phyloP scores from a whole-genome alignment of 352 stramenopile genomes.

The Globisporangium uncinulatum region DNA sequence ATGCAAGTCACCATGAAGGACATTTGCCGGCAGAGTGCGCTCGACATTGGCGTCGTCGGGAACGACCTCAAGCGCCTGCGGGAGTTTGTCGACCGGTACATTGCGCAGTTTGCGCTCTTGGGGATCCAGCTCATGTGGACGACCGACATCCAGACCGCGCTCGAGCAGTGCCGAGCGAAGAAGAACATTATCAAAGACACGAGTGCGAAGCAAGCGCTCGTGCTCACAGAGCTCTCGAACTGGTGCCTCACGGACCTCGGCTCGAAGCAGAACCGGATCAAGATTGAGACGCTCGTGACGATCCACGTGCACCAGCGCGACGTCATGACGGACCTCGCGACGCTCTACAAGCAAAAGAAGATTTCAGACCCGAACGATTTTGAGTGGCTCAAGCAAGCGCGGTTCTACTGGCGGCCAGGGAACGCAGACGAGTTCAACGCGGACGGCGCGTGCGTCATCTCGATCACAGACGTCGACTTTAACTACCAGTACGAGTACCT shows the following conservation, averaged over 20 bases:
- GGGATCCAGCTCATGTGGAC: constrained; percentile 98
- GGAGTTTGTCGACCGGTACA: constrained; percentile 93
- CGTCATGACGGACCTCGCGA: constrained; percentile 93
- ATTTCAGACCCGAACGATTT: constrained; percentile 98
- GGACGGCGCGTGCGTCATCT: constrained; percentile 95
- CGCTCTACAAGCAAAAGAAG: constrained; percentile 94
- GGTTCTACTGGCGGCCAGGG: constrained; percentile 97
- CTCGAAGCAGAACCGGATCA: constrained; percentile 96
- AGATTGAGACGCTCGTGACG: constrained; percentile 97
- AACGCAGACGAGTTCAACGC: constrained; percentile 92
- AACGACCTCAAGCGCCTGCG: constrained; percentile 90
- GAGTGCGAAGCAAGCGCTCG: constrained; percentile 91
- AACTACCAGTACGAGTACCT: constrained; percentile 99
- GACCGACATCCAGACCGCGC: constrained; percentile 92
- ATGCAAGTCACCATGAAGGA: constrained; percentile 98
- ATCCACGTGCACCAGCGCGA: constrained; percentile 98
- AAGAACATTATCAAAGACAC: constrained; percentile 98
- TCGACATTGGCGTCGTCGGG: constrained; percentile 89
- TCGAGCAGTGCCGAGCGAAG: constrained; percentile 93
- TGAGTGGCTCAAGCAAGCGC: constrained; percentile 98
- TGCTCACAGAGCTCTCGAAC: constrained; percentile 92
- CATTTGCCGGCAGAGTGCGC: constrained; percentile 91
- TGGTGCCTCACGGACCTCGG: constrained; percentile 97
- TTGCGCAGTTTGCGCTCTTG: constrained; percentile 94
- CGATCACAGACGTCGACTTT: constrained; percentile 98